A percentile compares a stretch with the other conserved stretches of the same genome.
Evolutionary conservation across 257 asterid species (phyloP).

Genomic region (Pogostemon cablin): DNA sequence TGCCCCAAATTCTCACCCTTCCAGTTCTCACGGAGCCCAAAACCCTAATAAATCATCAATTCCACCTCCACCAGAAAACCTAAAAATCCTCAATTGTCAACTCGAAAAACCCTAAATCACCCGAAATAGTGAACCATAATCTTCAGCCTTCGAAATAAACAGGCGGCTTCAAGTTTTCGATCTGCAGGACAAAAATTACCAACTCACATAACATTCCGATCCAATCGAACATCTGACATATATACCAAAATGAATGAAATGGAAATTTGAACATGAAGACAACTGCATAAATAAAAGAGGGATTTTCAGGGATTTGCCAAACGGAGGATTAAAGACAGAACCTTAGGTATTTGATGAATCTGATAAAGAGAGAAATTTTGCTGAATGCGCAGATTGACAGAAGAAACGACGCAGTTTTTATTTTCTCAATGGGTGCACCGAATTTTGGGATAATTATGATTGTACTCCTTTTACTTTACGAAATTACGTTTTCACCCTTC

Average conservation of each 20-base stretch:
- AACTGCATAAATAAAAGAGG: slow-evolving; percentile 2
- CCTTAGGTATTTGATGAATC: slow-evolving; percentile 26
- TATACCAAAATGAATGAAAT: slow-evolving; percentile 9
- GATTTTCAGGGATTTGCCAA: slow-evolving; percentile 29
- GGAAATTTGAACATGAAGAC: neutral
- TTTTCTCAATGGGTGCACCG: slow-evolving; percentile 29
- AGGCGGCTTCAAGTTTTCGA: slow-evolving; percentile 29
- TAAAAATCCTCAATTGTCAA: slow-evolving; percentile 25
- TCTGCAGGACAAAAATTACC: slow-evolving; percentile 29
- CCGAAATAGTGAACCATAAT: neutral
- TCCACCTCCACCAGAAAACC: slow-evolving; percentile 26
- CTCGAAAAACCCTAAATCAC: slow-evolving; percentile 26
- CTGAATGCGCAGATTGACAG: slow-evolving; percentile 29
- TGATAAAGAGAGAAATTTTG: slow-evolving; percentile 24
- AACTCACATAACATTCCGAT: slow-evolving; percentile 31
- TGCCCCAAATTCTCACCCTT: slow-evolving; percentile 22
- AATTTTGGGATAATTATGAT: slow-evolving; percentile 30
- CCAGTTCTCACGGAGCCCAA: slow-evolving; percentile 24
- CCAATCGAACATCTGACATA: slow-evolving; percentile 7
- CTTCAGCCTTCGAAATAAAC: slow-evolving; percentile 13
- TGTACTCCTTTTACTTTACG: neutral
- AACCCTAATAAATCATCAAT: slow-evolving; percentile 24
- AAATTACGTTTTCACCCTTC: slow-evolving; percentile 21
- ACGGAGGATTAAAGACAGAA: slow-evolving; percentile 9
- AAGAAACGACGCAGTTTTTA: slow-evolving; percentile 34